Percentiles rank a stretch among this genome's conserved stretches.
Conservation (phyloP, 768 basidiomycete genomes). For the Lactarius trivialis region DNA sequence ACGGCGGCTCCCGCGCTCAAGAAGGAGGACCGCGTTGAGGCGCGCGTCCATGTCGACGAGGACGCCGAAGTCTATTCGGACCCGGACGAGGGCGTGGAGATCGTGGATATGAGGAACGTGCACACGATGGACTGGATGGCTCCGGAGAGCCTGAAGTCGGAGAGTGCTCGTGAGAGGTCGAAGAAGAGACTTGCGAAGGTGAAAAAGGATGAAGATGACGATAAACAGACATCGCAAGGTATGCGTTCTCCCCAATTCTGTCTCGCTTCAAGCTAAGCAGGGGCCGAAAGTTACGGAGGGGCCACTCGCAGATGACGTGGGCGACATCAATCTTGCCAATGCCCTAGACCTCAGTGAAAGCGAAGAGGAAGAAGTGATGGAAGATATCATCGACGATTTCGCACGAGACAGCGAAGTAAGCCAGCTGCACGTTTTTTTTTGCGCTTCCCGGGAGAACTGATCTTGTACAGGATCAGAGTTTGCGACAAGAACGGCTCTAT, state of each 20-base stretch:
- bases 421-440: background rate
- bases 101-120: constrained; percentile 77
- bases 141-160: constrained; percentile 61
- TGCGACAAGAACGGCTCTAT: constrained; percentile 64
- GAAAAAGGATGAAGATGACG: constrained; percentile 40
- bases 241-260: background rate
- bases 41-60: constrained; percentile 33
- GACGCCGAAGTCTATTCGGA: constrained; percentile 77
- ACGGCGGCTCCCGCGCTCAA: constrained; percentile 46
- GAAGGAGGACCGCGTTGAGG: constrained; percentile 28
- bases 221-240: constrained; percentile 31
- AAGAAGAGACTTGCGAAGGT: constrained; percentile 27
- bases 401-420: constrained; percentile 39
- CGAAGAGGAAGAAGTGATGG: constrained; percentile 74
- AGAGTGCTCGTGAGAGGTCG: constrained; percentile 35
- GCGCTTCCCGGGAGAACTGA: background rate
- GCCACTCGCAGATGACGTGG: constrained; percentile 22
- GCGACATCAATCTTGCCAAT: constrained; percentile 44
- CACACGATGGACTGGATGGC: constrained; percentile 84
- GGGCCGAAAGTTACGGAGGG: constrained; percentile 27
- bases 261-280: constrained; percentile 15
- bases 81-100: constrained; percentile 82
- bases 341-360: constrained; percentile 67
- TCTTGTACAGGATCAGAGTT: constrained; percentile 39
- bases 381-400: constrained; percentile 72